These are phyloP conservation scores for Cytospora chrysosperma DNA, from an alignment of 2,329 filamentous ascomycete species.

Conservation along the genomic window DNA sequence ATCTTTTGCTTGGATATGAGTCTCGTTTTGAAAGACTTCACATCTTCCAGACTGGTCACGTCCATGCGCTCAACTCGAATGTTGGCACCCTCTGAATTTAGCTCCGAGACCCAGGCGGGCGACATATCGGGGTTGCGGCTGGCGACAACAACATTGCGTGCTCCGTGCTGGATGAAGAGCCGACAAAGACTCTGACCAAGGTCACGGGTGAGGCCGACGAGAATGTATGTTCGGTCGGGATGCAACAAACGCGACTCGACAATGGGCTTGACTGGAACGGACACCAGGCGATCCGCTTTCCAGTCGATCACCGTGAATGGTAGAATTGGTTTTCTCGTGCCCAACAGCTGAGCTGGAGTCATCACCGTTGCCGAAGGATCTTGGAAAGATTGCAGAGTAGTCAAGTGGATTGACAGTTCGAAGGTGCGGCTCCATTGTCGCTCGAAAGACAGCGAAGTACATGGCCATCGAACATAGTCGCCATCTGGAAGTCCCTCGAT, in stretches of 20 bases:
- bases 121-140: conserved; percentile 37
- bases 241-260: conserved; percentile 31
- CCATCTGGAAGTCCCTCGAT: conserved; percentile 28
- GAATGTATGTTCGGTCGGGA: conserved; percentile 38
- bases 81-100: conserved; percentile 28
- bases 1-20: conserved; percentile 22
- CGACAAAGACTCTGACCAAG: conserved; percentile 44
- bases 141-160: conserved; percentile 39
- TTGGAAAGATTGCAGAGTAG: neutral
- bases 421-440: neutral
- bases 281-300: conserved; percentile 35
- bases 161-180: conserved; percentile 39
- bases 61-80: conserved; percentile 31
- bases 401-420: neutral
- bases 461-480: conserved; percentile 26
- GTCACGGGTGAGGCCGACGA: conserved; percentile 44
- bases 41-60: conserved; percentile 31
- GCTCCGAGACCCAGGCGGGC: conserved; percentile 35
- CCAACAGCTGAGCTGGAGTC: conserved; percentile 27
- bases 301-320: conserved; percentile 41
- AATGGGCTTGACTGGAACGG: conserved; percentile 29
- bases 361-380: conserved; percentile 14
- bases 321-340: neutral
- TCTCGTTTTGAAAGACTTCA: conserved; percentile 31
- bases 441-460: neutral